These are phyloP conservation scores for Letharia columbiana DNA, from an alignment of 495 filamentous ascomycete species.

Conservation along the genomic window DNA sequence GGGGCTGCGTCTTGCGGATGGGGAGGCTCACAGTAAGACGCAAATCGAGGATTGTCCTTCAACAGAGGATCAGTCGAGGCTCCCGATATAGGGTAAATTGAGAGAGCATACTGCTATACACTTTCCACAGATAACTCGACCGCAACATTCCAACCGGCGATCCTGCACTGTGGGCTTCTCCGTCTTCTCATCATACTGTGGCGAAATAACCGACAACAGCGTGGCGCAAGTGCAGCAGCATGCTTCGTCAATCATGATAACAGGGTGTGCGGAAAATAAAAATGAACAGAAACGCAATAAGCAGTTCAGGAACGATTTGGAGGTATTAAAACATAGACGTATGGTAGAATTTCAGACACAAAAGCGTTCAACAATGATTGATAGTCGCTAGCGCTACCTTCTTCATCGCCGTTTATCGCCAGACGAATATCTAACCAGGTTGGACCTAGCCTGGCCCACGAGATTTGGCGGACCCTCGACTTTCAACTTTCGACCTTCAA, in stretches of 20 bases:
- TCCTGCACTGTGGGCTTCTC: conserved; percentile 48
- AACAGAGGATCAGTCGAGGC: conserved; percentile 2
- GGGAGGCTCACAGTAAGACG: conserved; percentile 49
- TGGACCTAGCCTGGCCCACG: conserved; percentile 11
- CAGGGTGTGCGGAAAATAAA: neutral
- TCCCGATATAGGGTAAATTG: neutral
- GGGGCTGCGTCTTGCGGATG: neutral
- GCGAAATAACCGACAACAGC: conserved; percentile 40
- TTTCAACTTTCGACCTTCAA: neutral
- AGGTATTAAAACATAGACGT: neutral
- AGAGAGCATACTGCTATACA: conserved; percentile 48
- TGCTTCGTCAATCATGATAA: conserved; percentile 31
- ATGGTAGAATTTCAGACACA: neutral
- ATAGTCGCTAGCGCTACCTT: neutral
- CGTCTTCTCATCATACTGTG: conserved; percentile 38
- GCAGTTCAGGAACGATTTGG: neutral
- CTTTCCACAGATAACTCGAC: conserved; percentile 54
- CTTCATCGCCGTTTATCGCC: conserved; percentile 5
- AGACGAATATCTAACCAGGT: conserved; percentile 2
- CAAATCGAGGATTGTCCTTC: conserved; percentile 59
- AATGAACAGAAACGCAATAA: neutral
- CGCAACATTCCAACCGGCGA: conserved; percentile 54
- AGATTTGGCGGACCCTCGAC: neutral
- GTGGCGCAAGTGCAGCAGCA: conserved; percentile 64
- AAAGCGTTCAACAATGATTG: too few relatives aligned